These are phyloP conservation scores for Xylariaceae sp. DNA, from an alignment of 2,329 filamentous ascomycete species.

Conservation along the genomic window DNA sequence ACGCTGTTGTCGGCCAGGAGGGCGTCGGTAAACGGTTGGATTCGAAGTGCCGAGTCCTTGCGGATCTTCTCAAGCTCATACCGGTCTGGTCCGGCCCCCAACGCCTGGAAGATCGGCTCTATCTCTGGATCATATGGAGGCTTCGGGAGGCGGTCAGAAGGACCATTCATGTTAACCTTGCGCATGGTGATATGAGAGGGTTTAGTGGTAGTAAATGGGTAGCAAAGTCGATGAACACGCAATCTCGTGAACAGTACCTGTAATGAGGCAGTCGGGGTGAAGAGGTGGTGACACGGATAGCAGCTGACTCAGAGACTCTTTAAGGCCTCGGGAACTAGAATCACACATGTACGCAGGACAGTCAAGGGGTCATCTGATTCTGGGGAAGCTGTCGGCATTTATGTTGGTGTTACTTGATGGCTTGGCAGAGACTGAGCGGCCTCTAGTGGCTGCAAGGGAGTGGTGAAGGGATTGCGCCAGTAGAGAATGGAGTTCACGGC, in stretches of 20 bases:
- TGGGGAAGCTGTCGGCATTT: constrained; percentile 1
- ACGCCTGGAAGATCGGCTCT: constrained; percentile 17
- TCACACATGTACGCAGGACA: background rate
- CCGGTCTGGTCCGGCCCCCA: constrained; percentile 20
- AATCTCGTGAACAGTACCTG: no score
- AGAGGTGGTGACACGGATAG: no score
- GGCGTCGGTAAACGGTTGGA: constrained; percentile 20
- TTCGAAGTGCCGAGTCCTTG: constrained; percentile 20
- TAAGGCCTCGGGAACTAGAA: no score
- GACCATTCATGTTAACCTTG: constrained; percentile 20
- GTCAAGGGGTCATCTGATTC: background rate
- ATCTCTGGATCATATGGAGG: constrained; percentile 26
- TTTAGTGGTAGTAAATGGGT: no score
- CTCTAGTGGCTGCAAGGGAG: background rate
- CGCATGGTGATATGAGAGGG: constrained; percentile 6
- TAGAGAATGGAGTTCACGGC: no score
- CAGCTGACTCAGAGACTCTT: no score
- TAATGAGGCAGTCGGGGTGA: no score
- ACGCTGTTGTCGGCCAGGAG: constrained; percentile 25
- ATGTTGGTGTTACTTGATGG: background rate
- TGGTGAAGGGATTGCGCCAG: no score
- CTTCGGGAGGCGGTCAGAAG: constrained; percentile 22
- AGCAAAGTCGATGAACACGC: no score
- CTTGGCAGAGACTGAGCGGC: background rate
- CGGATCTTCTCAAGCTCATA: constrained; percentile 26